Conservation (phyloP, 371 early-diverging fungal genomes). For the Saksenaea oblongispora region DNA sequence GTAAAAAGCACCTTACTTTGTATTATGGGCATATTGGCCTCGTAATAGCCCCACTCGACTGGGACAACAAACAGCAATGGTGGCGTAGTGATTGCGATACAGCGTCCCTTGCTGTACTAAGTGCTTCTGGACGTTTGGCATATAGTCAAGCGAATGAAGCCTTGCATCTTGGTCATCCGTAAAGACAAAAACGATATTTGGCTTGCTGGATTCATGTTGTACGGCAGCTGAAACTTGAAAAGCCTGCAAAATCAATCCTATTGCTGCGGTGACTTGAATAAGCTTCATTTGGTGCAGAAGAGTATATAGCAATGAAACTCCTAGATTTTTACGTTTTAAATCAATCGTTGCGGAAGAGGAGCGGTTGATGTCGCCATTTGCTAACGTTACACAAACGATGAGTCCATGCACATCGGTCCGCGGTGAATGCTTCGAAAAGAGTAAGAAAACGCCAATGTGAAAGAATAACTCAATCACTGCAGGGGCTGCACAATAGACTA, state of each 20-base stretch:
- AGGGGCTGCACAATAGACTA: too few relatives aligned
- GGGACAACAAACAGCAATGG: conserved; percentile 68
- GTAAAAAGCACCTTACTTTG: conserved; percentile 40
- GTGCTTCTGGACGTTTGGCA: conserved; percentile 67
- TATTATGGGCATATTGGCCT: conserved; percentile 67
- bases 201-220: conserved; percentile 18
- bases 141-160: conserved; percentile 58
- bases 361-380: neutral
- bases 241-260: neutral
- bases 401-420: too few relatives aligned
- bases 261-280: neutral
- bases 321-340: neutral
- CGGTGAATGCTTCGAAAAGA: too few relatives aligned
- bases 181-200: conserved; percentile 66
- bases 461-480: too few relatives aligned
- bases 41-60: conserved; percentile 59
- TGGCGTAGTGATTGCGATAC: conserved; percentile 63
- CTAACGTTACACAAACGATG: neutral
- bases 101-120: conserved; percentile 59
- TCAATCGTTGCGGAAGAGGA: neutral
- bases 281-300: neutral
- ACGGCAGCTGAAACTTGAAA: neutral
- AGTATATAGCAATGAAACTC: neutral
- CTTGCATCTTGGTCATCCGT: conserved; percentile 66
- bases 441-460: too few relatives aligned